phyloP scores from a whole-genome alignment of 2,329 filamentous ascomycete genomes.

The Talaromyces piceae region DNA sequence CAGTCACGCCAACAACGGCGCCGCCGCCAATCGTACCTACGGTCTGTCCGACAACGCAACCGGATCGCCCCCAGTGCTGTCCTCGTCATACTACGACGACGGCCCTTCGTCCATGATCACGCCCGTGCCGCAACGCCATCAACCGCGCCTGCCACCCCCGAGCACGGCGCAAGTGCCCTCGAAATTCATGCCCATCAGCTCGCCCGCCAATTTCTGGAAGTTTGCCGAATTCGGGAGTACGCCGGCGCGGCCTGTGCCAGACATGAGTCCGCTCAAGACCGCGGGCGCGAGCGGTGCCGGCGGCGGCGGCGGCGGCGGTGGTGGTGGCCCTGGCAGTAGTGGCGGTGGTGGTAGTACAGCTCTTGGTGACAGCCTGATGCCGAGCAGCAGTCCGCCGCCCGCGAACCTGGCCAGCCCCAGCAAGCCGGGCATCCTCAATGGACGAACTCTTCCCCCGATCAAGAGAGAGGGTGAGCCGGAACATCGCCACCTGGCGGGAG shows the following conservation, averaged over 20 bases:
- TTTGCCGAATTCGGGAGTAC: slow-evolving; percentile 41
- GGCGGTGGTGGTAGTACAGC: slow-evolving; percentile 9
- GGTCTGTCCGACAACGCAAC: slow-evolving; percentile 34
- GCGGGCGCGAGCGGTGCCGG: slow-evolving; percentile 14
- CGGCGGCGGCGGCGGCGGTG: neutral
- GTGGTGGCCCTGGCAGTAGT: too few species aligned
- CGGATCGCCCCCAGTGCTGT: slow-evolving; percentile 40
- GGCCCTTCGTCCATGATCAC: slow-evolving; percentile 42
- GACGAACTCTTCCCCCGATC: slow-evolving; percentile 24
- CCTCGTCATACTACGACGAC: slow-evolving; percentile 43
- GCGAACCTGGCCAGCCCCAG: slow-evolving; percentile 39
- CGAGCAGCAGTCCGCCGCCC: slow-evolving; percentile 43
- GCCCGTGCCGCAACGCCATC: slow-evolving; percentile 42
- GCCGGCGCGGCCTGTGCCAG: slow-evolving; percentile 34
- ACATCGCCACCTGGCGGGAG: slow-evolving; percentile 12
- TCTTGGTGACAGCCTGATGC: slow-evolving; percentile 31
- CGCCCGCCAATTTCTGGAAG: slow-evolving; percentile 45
- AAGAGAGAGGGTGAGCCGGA: slow-evolving; percentile 23
- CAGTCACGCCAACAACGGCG: slow-evolving; percentile 15
- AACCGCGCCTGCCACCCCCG: slow-evolving; percentile 41
- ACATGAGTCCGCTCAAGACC: slow-evolving; percentile 42
- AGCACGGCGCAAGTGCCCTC: slow-evolving; percentile 44
- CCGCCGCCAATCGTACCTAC: slow-evolving; percentile 24
- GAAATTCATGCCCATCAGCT: slow-evolving; percentile 46
- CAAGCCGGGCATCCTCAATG: slow-evolving; percentile 31